Conservation (phyloP, 2,329 filamentous ascomycete species). For the Nemania sp. region DNA sequence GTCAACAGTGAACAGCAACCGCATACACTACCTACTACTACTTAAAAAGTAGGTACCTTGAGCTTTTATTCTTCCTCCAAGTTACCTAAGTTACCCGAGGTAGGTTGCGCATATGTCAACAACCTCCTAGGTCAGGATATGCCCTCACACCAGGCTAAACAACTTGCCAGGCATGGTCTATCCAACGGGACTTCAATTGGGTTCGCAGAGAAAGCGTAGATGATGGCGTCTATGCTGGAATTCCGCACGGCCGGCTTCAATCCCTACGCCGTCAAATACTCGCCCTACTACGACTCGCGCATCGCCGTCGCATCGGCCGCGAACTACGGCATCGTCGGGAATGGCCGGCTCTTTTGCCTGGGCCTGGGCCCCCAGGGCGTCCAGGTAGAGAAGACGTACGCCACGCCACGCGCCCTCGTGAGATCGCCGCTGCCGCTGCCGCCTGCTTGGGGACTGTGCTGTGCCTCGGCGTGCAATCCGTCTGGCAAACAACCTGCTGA, state of each 20-base stretch:
- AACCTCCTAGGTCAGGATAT: too few species aligned
- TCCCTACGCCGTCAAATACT: conserved; percentile 97
- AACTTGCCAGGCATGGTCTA: conserved; percentile 20
- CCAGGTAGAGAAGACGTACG: conserved; percentile 78
- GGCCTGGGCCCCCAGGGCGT: conserved; percentile 83
- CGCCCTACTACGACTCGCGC: conserved; percentile 94
- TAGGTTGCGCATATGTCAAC: too few species aligned
- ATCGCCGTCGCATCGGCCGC: conserved; percentile 88
- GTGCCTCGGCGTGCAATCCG: neutral
- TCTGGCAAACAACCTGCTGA: conserved; percentile 17
- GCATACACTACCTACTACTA: neutral
- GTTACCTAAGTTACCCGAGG: too few species aligned
- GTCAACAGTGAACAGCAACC: neutral
- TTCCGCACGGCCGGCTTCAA: conserved; percentile 94
- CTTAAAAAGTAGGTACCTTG: too few species aligned
- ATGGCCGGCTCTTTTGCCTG: conserved; percentile 85
- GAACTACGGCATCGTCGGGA: conserved; percentile 96
- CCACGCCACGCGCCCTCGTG: conserved; percentile 8
- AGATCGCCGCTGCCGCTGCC: neutral
- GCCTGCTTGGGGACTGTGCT: too few species aligned
- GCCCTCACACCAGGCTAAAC: conserved; percentile 12
- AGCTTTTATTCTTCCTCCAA: neutral
- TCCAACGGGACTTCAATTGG: conserved; percentile 9
- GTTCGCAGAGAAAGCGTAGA: conserved; percentile 10
- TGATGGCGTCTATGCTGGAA: conserved; percentile 75